These are phyloP conservation scores for Nicotiana benthamiana DNA, from an alignment of 257 asterid genomes.

Conservation along the genomic window DNA sequence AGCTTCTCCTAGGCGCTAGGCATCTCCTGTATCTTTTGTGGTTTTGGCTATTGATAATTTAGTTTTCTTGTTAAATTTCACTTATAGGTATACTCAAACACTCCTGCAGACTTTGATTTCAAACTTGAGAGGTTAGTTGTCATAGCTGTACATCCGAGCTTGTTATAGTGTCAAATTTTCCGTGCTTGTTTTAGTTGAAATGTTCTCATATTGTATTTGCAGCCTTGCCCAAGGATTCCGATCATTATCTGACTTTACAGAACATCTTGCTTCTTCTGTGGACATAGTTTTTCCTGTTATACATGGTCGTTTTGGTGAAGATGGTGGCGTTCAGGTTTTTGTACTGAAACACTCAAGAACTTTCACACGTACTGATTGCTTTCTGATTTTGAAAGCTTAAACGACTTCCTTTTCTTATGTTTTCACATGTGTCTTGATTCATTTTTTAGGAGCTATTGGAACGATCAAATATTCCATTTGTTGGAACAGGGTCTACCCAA, in stretches of 20 bases:
- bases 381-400: background rate
- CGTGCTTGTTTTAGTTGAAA: background rate
- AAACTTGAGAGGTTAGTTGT: conserved; percentile 63
- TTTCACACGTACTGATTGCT: background rate
- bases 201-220: conserved; percentile 17
- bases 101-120: conserved; percentile 88
- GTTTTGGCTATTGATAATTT: background rate
- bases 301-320: conserved; percentile 95
- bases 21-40: background rate
- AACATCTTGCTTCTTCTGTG: conserved; percentile 64
- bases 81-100: conserved; percentile 61
- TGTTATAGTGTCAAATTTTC: background rate
- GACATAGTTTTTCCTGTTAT: conserved; percentile 88
- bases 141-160: background rate
- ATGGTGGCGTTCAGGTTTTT: conserved; percentile 84
- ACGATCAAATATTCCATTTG: conserved; percentile 56
- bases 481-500: conserved; percentile 61
- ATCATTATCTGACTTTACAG: conserved; percentile 52
- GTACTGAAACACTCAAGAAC: background rate
- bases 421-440: background rate
- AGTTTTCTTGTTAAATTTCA: conserved; percentile 13
- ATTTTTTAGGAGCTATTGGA: conserved; percentile 60
- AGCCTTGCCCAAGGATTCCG: conserved; percentile 84
- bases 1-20: background rate
- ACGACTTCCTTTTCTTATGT: background rate